Base-by-base conservation (phyloP, 2,329 filamentous ascomycete species). In the Anthostomella pinea region DNA sequence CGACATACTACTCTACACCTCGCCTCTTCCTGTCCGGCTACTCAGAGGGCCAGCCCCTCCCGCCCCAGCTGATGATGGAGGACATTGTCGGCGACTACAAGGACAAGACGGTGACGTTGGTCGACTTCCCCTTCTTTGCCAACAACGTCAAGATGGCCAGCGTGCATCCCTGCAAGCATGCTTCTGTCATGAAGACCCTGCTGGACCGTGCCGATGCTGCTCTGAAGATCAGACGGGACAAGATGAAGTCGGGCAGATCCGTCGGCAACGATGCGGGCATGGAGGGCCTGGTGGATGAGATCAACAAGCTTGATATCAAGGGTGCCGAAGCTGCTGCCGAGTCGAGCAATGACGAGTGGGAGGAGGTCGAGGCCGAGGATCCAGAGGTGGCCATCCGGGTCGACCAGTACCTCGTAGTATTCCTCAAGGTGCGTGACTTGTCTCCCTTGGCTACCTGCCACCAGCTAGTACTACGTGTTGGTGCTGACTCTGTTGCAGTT, bases 61-160 rank as follows among this genome's bases (percentile, higher is more conserved):
- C 85, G 3, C 89, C 89, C 3, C 77, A 85, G 33, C 73, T 83
- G 34, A 95, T 95, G 89, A 94, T 95, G 86, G 87, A 95, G 64
- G 89, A 95, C 61, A 95, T 95, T 39, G 86, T 95, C 22, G 89
- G 90, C 45, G 89, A 95, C 69, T 95, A 95, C 72, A 94, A 94
- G 61, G 89, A 95, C 70, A 98, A 98, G 73, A 98, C 93, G 0
- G 93, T 98, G 43, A 98, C 93, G 2, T 81, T 97, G 41, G 93
- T 98, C 62, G 89, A 96, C 65, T 98, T 98, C 60, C 89, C 88
- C 30, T 96, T 95, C 70, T 93, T 94, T 61, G 85, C 87, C 48
- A 84, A 87, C 57, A 83, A 82, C 53, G 81, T 96, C 60, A 95
- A 96, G 72, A 98, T 96, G 79, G 93, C 91, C 21, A 93, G 85